Evolutionary conservation across 2,329 filamentous ascomycete species (phyloP).

Genomic region (Coniella lustricola): DNA sequence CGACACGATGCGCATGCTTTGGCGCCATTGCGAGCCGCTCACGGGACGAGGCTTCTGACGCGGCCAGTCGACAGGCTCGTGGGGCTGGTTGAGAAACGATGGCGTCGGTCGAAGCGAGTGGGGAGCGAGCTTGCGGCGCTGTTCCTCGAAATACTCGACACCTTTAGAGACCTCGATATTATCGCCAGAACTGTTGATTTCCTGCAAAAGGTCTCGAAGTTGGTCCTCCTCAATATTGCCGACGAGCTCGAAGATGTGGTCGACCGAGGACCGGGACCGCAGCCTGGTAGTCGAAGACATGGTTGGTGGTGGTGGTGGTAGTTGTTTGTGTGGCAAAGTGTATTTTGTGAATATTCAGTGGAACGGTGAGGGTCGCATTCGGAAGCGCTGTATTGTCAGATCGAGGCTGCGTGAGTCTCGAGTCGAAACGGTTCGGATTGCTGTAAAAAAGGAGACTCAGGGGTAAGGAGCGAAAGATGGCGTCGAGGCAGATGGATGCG

Average conservation of each 20-base stretch:
- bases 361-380: no score
- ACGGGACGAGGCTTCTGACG: constrained; percentile 14
- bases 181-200: constrained; percentile 22
- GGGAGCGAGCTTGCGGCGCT: neutral
- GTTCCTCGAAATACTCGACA: constrained; percentile 22
- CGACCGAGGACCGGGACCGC: constrained; percentile 23
- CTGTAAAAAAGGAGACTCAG: neutral
- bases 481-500: neutral
- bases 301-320: neutral
- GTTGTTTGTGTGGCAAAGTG: no score
- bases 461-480: neutral
- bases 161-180: constrained; percentile 23
- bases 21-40: constrained; percentile 14
- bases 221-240: constrained; percentile 23
- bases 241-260: constrained; percentile 24
- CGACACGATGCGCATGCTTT: constrained; percentile 14
- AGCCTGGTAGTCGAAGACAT: constrained; percentile 19
- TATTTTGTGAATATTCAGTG: no score
- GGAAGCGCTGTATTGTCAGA: neutral
- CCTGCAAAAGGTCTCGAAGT: constrained; percentile 22
- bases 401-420: neutral
- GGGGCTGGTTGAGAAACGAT: constrained; percentile 14
- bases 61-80: constrained; percentile 15
- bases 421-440: neutral
- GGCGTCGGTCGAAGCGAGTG: constrained; percentile 10